A percentile compares a stretch with the other conserved stretches of the same genome.
phyloP scores from a whole-genome alignment of 2,329 filamentous ascomycete species.

The Colletotrichum endophyticum region DNA sequence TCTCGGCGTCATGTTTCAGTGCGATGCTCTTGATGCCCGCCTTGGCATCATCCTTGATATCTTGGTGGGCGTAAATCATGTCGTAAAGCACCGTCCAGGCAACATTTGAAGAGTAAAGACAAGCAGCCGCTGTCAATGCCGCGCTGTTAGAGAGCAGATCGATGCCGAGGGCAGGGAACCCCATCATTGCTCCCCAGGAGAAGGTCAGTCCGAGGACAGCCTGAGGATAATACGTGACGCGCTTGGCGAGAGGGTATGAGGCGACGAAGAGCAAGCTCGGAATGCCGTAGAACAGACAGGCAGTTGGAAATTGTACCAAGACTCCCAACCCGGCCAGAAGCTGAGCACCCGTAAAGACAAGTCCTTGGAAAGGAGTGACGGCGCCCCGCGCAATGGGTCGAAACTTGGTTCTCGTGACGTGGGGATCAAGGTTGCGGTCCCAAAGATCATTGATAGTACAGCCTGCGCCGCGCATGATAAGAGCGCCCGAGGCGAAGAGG shows the following conservation, averaged over 20 bases:
- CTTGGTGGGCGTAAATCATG: conserved; percentile 94
- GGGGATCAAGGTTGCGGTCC: conserved; percentile 85
- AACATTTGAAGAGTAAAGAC: conserved; percentile 78
- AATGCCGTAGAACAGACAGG: conserved; percentile 78
- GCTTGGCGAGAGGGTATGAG: conserved; percentile 82
- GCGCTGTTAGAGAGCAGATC: conserved; percentile 70
- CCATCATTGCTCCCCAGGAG: conserved; percentile 88
- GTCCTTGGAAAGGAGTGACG: conserved; percentile 71
- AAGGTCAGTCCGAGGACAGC: conserved; percentile 84
- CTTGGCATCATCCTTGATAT: conserved; percentile 84
- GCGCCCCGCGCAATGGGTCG: conserved; percentile 84
- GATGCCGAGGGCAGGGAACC: conserved; percentile 81
- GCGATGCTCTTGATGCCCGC: conserved; percentile 90
- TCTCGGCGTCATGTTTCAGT: conserved; percentile 77
- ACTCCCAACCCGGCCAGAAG: conserved; percentile 75
- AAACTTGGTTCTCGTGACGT: conserved; percentile 76
- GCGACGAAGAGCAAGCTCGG: conserved; percentile 77
- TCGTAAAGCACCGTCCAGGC: conserved; percentile 90
- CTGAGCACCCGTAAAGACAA: conserved; percentile 77
- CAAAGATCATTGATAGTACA: conserved; percentile 92
- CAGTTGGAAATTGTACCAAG: conserved; percentile 75
- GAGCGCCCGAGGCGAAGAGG: conserved; percentile 76
- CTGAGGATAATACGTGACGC: conserved; percentile 87
- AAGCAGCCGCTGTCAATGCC: conserved; percentile 69
- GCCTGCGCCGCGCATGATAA: conserved; percentile 87